Evolutionary conservation across 495 filamentous ascomycete species (phyloP).

Genomic region (Monascus purpureus): DNA sequence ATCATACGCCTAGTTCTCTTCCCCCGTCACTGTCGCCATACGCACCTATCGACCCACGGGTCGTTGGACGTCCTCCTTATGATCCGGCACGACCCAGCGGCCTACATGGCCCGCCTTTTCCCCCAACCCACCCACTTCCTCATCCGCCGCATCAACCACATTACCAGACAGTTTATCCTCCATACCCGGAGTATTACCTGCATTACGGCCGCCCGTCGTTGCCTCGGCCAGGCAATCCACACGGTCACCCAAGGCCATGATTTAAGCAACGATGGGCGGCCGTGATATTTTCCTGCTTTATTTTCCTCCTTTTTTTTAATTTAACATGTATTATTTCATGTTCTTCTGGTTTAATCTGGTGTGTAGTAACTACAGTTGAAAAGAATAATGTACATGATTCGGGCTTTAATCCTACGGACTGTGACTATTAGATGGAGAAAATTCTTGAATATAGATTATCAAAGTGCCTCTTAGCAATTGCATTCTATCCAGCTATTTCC

Average conservation of each 20-base stretch:
- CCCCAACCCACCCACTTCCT: not conserved
- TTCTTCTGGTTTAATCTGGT: no score
- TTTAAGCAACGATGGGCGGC: no score
- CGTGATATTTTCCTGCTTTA: no score
- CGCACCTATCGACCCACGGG: conserved; percentile 10
- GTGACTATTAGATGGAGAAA: no score
- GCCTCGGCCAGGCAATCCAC: conserved; percentile 5
- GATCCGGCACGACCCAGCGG: not conserved
- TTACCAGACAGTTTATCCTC: conserved; percentile 6
- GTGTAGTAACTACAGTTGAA: no score
- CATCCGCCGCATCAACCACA: not conserved
- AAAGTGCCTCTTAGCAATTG: no score
- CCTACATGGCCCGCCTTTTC: not conserved
- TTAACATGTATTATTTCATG: no score
- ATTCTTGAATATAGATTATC: no score
- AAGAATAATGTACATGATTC: no score
- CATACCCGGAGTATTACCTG: conserved; percentile 12
- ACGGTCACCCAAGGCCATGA: not conserved
- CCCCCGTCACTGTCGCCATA: conserved; percentile 6
- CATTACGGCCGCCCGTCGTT: conserved; percentile 7
- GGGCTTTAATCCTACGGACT: no score
- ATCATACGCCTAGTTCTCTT: conserved; percentile 1
- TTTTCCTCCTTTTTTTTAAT: not conserved
- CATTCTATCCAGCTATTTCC: no score
- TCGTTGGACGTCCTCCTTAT: conserved; percentile 1